A percentile compares a stretch with the other conserved stretches of the same genome.
phyloP scores from a whole-genome alignment of 1,284 basidiomycete species.

The Ustilago nuda region DNA sequence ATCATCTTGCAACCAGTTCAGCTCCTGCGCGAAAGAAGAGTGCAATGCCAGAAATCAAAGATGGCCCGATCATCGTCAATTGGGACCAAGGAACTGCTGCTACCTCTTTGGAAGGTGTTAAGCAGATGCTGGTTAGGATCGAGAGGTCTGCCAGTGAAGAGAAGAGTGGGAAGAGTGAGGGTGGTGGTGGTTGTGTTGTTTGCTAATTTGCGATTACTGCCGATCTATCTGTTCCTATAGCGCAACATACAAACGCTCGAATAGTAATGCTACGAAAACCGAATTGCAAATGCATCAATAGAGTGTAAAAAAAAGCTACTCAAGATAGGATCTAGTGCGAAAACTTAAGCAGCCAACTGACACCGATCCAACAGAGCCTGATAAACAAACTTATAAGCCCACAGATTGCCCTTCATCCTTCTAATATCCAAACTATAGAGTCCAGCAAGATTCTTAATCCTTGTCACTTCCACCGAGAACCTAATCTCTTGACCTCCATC shows the following conservation, averaged over 20 bases:
- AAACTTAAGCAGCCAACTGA: slow-evolving; percentile 27
- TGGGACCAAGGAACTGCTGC: slow-evolving; percentile 45
- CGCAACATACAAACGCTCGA: no score
- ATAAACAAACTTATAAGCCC: slow-evolving; percentile 68
- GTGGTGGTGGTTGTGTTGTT: slow-evolving; percentile 13
- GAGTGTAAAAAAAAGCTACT: background rate
- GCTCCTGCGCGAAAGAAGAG: background rate
- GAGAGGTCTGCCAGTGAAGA: background rate
- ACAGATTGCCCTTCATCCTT: slow-evolving; percentile 66
- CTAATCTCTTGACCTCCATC: slow-evolving; percentile 68
- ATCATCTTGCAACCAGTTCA: slow-evolving; percentile 9
- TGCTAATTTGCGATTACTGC: slow-evolving; percentile 8
- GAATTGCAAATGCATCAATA: background rate
- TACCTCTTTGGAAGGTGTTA: slow-evolving; percentile 33
- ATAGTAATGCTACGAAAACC: background rate
- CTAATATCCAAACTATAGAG: slow-evolving; percentile 68
- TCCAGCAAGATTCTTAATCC: slow-evolving; percentile 64
- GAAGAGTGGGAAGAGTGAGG: background rate
- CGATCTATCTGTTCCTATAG: background rate
- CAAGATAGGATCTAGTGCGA: no score
- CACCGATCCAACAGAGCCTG: slow-evolving; percentile 59
- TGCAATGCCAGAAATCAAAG: slow-evolving; percentile 43
- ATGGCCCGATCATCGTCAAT: slow-evolving; percentile 45
- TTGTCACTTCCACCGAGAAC: slow-evolving; percentile 66
- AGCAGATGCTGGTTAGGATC: slow-evolving; percentile 25